These are phyloP conservation scores for Coniochaeta sp. DNA, from an alignment of 2,329 filamentous ascomycete species.

Conservation along the genomic window DNA sequence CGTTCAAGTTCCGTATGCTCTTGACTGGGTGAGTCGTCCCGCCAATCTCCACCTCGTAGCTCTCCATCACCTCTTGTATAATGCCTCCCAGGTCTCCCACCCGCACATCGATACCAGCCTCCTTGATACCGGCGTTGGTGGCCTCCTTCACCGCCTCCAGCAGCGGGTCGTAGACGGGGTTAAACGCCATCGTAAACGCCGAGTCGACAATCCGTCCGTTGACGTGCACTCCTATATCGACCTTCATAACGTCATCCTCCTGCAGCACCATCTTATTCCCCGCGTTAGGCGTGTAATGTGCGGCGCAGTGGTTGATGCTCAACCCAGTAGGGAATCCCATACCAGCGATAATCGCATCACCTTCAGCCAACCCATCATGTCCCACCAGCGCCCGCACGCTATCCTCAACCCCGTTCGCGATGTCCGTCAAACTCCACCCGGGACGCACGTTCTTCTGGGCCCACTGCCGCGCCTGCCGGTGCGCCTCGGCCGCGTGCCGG, in stretches of 20 bases:
- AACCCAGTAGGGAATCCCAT: conserved; percentile 80
- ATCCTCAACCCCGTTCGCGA: conserved; percentile 76
- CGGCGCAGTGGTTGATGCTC: conserved; percentile 75
- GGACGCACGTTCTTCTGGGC: conserved; percentile 74
- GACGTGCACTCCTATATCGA: conserved; percentile 76
- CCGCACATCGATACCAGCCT: conserved; percentile 87
- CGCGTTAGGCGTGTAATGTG: conserved; percentile 77
- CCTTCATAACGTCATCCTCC: conserved; percentile 71
- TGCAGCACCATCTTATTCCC: conserved; percentile 72
- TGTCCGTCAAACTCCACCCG: conserved; percentile 68
- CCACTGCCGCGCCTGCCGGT: conserved; percentile 76
- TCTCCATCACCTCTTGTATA: conserved; percentile 91
- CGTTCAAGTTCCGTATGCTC: conserved; percentile 79
- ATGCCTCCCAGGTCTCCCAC: conserved; percentile 77
- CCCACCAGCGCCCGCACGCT: conserved; percentile 68
- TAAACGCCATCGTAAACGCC: conserved; percentile 73
- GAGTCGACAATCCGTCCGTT: conserved; percentile 76
- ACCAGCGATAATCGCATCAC: conserved; percentile 67
- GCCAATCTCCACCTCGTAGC: conserved; percentile 79
- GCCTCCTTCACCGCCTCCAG: conserved; percentile 67
- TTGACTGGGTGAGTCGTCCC: conserved; percentile 75
- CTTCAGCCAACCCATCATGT: conserved; percentile 67
- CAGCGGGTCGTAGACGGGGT: conserved; percentile 67
- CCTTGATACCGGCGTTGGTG: conserved; percentile 79
- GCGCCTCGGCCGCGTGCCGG: conserved; percentile 70